A percentile compares a stretch with the other conserved stretches of the same genome.
Conservation (phyloP, 306 rosid species). For the Fagus crenata region DNA sequence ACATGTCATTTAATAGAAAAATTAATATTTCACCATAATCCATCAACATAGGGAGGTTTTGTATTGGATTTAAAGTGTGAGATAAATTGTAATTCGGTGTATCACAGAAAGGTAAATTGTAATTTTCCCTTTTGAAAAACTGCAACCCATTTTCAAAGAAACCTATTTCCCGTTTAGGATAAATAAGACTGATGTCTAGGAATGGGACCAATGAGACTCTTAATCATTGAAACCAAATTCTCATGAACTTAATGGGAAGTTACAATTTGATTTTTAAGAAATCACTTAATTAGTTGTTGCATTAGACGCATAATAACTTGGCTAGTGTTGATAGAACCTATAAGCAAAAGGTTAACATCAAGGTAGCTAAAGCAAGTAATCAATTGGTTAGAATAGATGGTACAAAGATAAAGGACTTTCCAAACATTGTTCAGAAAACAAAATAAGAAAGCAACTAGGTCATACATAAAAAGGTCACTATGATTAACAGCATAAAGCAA, state of each 20-base stretch:
- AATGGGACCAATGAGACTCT: neutral
- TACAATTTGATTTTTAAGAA: neutral
- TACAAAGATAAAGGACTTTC: neutral
- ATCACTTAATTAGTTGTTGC: neutral
- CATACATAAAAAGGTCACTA: neutral
- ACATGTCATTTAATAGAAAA: too few relatives aligned
- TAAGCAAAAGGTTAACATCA: neutral
- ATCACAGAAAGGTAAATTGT: too few relatives aligned
- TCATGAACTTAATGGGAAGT: neutral
- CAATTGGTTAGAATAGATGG: neutral
- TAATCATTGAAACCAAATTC: neutral
- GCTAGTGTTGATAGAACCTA: neutral
- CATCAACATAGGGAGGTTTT: too few relatives aligned
- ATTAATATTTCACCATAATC: too few relatives aligned
- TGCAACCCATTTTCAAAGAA: neutral
- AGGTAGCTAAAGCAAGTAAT: neutral
- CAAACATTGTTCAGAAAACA: neutral
- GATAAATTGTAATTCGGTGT: too few relatives aligned
- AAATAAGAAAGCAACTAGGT: neutral
- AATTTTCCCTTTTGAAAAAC: neutral
- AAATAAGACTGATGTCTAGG: neutral
- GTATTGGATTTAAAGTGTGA: too few relatives aligned
- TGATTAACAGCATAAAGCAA: neutral
- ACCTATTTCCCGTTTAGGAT: neutral
- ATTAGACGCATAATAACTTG: neutral